A percentile compares a stretch with the other conserved stretches of the same genome.
Conservation (phyloP, 768 basidiomycete genomes). For the Albatrellus ellisii region DNA sequence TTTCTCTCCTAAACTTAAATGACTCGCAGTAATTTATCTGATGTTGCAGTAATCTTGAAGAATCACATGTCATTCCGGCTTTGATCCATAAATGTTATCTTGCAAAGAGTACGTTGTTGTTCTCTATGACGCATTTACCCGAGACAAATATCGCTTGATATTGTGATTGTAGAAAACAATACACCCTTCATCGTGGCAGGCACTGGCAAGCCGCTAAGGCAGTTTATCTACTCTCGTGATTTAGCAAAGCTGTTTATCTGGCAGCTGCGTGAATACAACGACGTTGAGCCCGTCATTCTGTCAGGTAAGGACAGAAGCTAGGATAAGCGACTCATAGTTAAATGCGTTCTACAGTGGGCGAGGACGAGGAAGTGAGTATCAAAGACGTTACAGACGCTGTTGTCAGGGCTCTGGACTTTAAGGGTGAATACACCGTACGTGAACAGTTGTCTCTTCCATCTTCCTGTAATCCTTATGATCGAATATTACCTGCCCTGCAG, state of each 20-base stretch:
- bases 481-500: constrained; percentile 22
- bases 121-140: not conserved
- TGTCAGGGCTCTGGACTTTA: constrained; percentile 68
- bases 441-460: not conserved
- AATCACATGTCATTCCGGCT: constrained; percentile 90
- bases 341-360: constrained; percentile 47
- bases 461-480: not conserved
- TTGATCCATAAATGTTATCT: constrained; percentile 89
- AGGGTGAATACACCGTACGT: constrained; percentile 61
- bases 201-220: constrained; percentile 83
- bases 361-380: constrained; percentile 92
- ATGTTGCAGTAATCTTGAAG: constrained; percentile 58
- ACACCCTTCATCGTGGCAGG: constrained; percentile 80
- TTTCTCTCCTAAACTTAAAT: not conserved
- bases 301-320: constrained; percentile 39
- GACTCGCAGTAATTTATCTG: not conserved
- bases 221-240: constrained; percentile 95
- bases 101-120: constrained; percentile 56
- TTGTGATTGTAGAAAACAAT: constrained; percentile 43
- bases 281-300: constrained; percentile 87
- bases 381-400: constrained; percentile 85
- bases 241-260: constrained; percentile 92
- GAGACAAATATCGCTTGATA: not conserved
- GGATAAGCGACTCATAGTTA: not conserved
- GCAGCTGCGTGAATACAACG: constrained; percentile 81